Evolutionary conservation across 768 basidiomycete species (phyloP), one percentile per base, ranked within the genome.

Genomic region (Lentinus brumalis): DNA sequence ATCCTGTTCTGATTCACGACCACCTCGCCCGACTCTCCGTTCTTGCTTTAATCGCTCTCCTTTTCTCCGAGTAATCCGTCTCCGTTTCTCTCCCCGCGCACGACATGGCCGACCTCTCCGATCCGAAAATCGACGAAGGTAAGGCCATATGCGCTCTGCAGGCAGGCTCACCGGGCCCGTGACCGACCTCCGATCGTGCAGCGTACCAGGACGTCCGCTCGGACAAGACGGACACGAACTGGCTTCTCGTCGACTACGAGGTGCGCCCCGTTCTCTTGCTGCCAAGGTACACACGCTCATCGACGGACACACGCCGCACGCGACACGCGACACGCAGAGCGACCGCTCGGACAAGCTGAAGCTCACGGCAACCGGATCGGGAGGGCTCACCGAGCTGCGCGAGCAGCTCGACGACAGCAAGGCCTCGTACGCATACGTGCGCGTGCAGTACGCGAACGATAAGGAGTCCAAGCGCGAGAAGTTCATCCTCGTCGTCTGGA

Each of bases 191-290:
- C 62, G 63, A 69, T 35, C 35, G 42, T 32, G 41, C 72, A 93
- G 96, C 94, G 35, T 96, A 97, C 81, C 79, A 84, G 73, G 91
- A 94, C 66, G 89, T 97, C 56, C 88, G 95, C 66, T 81, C 80
- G 63, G 87, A 92, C 81, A 94, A 94, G 71, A 81, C 87, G 41
- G 90, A 92, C 32, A 91, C 86, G 35, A 97, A 91, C 73, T 98
- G 94, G 94, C 71, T 96, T 47, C 79, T 98, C 58, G 76, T 97
- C 59, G 92, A 96, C 73, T 98, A 98, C 74, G 88, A 90, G 79
- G 88, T 86, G 66, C 70, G 80, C 51, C 11, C 50, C 39, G 16
- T 41, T 38, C 29, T 14, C 29, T 21, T 15, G 12, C n/a, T 45
- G 7, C n/a, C 10, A 26, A 26, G 21, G 21, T 26, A 26, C 21